These are phyloP conservation scores for Chlorella variabilis DNA, from an alignment of 163 green algal species.

Conservation along the genomic window DNA sequence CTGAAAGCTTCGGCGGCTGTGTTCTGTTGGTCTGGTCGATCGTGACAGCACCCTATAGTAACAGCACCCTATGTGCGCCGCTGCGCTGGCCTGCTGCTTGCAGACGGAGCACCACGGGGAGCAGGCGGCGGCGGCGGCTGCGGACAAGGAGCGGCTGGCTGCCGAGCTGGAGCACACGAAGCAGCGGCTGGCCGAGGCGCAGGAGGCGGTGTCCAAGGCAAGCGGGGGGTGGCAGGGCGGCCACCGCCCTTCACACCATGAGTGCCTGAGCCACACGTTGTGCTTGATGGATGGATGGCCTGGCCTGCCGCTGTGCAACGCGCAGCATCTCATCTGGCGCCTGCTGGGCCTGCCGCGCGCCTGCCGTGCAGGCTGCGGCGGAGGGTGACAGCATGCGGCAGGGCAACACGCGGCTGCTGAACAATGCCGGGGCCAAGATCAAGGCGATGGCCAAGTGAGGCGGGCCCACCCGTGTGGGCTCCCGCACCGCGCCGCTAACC, in stretches of 20 bases:
- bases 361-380: background rate
- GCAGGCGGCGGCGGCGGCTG: background rate
- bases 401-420: background rate
- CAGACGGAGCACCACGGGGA: background rate
- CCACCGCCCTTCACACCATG: too few species aligned
- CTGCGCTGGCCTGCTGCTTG: background rate
- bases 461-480: too few species aligned
- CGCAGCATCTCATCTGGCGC: too few species aligned
- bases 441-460: background rate
- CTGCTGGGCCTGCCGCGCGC: too few species aligned
- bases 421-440: background rate
- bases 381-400: background rate
- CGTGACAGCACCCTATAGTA: too few species aligned
- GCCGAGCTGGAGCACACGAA: background rate
- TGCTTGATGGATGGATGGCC: too few species aligned
- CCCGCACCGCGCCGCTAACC: too few species aligned
- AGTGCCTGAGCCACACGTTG: too few species aligned
- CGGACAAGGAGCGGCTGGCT: background rate
- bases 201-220: background rate
- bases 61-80: too few species aligned
- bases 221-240: background rate
- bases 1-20: too few species aligned
- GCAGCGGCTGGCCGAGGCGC: background rate
- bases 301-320: too few species aligned
- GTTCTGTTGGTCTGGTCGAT: too few species aligned